Base-by-base conservation (phyloP, 495 filamentous ascomycete genomes). In the Choiromyces venosus region DNA sequence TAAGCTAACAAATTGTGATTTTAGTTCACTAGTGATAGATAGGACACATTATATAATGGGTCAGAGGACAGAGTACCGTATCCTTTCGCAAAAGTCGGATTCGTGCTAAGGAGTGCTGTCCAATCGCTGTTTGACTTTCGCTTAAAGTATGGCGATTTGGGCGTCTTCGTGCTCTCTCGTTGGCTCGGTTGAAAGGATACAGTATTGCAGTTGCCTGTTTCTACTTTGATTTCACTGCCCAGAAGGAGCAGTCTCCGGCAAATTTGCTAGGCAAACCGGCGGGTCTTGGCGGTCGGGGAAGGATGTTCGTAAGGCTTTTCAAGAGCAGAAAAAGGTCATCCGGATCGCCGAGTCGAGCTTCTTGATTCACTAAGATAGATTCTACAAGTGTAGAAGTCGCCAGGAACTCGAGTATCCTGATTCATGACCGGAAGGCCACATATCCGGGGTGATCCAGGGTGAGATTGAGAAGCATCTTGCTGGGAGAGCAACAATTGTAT, bases 381-480 rank as follows among this genome's bases (percentile, higher is more conserved):
- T 12, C 52, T 61, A 10, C 52, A 61, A 33, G n/a, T n/a, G n/a
- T n/a, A n/a, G n/a, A 33, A 33, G 52, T 61, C 52, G 5, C 52
- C 52, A 16, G 52, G 52, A 25, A 61, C 52, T 61, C 52, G 52
- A 36, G 52, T 37, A 44, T 25, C 68, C 69, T 40, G 69, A 14
- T 42, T 52, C 46, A 29, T 61, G 52, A 33, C 52, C 7, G 52
- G 52, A 25, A 61, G 52, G 18, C 52, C 52, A 61, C 52, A 61
- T 29, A 61, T 61, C 25, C 52, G 12, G 52, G 10, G 52, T 16
- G 25, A 33, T 18, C 52, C 52, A 12, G 52, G 52, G 52, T 61
- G 52, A 61, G 52, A 61, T 61, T 61, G 52, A 61, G 52, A 61
- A 61, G 52, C 52, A 61, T 61, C 25, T 33, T 61, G 25, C 52